Conservation (phyloP, 257 asterid species). For the Solanum paucissectum region DNA sequence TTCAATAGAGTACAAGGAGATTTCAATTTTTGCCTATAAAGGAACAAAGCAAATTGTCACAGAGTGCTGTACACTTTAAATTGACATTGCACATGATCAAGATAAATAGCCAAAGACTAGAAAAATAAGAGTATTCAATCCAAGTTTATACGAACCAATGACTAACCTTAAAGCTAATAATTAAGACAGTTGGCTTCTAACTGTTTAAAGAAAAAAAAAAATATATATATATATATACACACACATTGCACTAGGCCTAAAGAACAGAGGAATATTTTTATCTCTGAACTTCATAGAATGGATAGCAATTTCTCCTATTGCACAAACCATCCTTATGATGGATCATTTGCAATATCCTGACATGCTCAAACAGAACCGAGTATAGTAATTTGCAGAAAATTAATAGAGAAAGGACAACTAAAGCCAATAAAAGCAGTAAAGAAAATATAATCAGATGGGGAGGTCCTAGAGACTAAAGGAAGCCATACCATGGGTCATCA, state of each 20-base stretch:
- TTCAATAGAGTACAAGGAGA: not conserved
- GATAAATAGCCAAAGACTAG: not conserved
- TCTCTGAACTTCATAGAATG: not conserved
- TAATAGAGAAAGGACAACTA: not conserved
- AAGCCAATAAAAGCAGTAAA: not conserved
- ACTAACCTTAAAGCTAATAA: not conserved
- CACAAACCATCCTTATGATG: not conserved
- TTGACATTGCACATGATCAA: not conserved
- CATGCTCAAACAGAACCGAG: not conserved
- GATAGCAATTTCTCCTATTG: not conserved
- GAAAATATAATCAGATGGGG: not conserved
- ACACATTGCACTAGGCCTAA: not conserved
- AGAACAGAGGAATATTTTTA: not conserved
- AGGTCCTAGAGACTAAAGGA: not conserved
- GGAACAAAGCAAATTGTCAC: not conserved
- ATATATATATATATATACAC: not conserved
- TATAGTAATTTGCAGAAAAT: not conserved
- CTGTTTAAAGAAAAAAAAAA: not conserved
- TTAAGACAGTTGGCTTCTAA: not conserved
- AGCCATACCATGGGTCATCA: not conserved
- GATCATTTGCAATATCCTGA: not conserved
- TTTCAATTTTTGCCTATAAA: not conserved
- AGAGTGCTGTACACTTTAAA: not conserved
- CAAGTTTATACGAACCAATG: not conserved
- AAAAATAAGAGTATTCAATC: not conserved